Evolutionary conservation across 495 filamentous ascomycete genomes (phyloP), one percentile per base, ranked within the genome.

Genomic region (Penicillium paradoxum): DNA sequence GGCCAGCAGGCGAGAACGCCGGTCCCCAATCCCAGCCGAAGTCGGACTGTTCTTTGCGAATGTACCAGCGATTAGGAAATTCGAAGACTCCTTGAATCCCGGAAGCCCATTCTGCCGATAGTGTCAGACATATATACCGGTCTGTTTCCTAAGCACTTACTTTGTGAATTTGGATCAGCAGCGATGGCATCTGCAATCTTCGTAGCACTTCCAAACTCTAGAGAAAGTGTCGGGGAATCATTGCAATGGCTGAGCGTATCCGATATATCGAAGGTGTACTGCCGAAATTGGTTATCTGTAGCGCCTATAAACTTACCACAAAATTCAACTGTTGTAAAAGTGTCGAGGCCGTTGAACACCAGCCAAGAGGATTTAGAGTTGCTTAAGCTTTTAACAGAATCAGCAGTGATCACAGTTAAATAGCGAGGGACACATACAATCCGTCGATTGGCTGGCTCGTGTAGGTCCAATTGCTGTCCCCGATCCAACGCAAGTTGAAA

Each of bases 1-100:
- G 78, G n/a, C 84, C 84, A 9, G 79, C 81, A 1, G 84, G 83
- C 4, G 80, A 72, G 59, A 87, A 85, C 1, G 80, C 82, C 5
- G 84, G 84, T 6, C 83, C 82, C 83, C 83, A 87, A 53, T 86
- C 84, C 83, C 83, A 87, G 9, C 84, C 84, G 59, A 88, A 86
- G 55, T 88, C 84, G 9, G 75, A 83, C 56, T 87, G 84, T 54
- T 87, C 79, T 62, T 87, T 88, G 30, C 84, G 80, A 38, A 86
- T 83, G 45, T 80, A 86, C 68, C 79, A 76, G 4, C 82, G 74
- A 50, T 84, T 78, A 0, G 71, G 62, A 50, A 85, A 84, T 52
- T 72, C 68, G 53, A 66, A 71, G 10, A 57, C 38, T 17, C 65
- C 45, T 33, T 83, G 70, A 3, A 80, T 69, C 17, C 64, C 63